Evolutionary conservation across 2,329 filamentous ascomycete genomes (phyloP).

Genomic region (Fusarium pseudonygamai): DNA sequence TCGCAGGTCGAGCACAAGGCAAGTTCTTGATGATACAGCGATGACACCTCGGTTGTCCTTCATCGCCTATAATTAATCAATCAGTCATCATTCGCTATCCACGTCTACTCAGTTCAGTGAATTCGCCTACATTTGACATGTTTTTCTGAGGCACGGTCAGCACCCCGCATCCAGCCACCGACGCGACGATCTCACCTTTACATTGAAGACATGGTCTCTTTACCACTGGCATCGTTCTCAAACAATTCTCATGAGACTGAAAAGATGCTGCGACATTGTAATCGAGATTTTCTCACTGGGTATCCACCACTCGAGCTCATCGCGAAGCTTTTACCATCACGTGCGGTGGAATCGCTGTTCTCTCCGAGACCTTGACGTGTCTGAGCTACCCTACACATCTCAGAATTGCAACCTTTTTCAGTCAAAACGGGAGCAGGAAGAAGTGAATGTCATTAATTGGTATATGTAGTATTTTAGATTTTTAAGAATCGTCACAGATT

Average conservation of each 20-base stretch:
- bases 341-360: slow-evolving; percentile 32
- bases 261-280: neutral
- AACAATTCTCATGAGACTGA: no score
- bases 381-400: slow-evolving; percentile 5
- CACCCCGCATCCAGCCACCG: neutral
- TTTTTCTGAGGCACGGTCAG: slow-evolving; percentile 43
- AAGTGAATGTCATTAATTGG: fast-evolving
- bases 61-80: slow-evolving; percentile 46
- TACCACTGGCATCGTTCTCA: slow-evolving; percentile 45
- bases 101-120: neutral
- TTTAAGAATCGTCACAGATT: fast-evolving
- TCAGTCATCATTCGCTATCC: fast-evolving
- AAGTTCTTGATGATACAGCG: slow-evolving; percentile 48
- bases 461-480: neutral
- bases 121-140: slow-evolving; percentile 47
- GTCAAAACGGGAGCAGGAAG: fast-evolving
- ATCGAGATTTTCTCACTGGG: slow-evolving; percentile 3
- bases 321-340: slow-evolving; percentile 22
- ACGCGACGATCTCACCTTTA: slow-evolving; percentile 43
- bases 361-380: slow-evolving; percentile 19
- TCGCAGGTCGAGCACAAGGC: slow-evolving; percentile 47
- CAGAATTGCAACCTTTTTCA: fast-evolving
- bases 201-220: slow-evolving; percentile 49
- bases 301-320: slow-evolving; percentile 15
- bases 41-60: slow-evolving; percentile 50